Conservation (phyloP, 495 filamentous ascomycete species). For the Schizothecium vesticola region DNA sequence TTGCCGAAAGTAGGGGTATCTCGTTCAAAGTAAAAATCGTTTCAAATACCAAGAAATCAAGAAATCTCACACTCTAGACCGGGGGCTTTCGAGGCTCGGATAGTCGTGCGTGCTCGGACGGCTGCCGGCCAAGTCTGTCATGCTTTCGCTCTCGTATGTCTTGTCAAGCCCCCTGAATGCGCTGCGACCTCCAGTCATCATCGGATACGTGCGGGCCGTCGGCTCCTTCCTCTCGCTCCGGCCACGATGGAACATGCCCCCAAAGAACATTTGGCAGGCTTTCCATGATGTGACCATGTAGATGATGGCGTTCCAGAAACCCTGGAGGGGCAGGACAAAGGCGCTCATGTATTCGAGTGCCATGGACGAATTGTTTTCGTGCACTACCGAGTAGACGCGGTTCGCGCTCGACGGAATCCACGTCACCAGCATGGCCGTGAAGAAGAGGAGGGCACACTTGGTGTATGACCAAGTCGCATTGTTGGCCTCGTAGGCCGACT, state of each 20-base stretch:
- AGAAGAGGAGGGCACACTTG: conserved; percentile 83
- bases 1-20: not conserved
- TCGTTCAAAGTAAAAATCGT: not conserved
- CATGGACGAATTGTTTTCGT: conserved; percentile 48
- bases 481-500: conserved; percentile 32
- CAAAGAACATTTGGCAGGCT: conserved; percentile 36
- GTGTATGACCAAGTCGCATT: conserved; percentile 70
- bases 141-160: conserved; percentile 37
- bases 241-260: not conserved
- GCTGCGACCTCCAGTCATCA: conserved; percentile 21
- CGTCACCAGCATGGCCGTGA: conserved; percentile 71
- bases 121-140: conserved; percentile 38
- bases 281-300: conserved; percentile 62
- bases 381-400: conserved; percentile 62
- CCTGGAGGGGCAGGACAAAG: conserved; percentile 76
- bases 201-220: conserved; percentile 20
- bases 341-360: conserved; percentile 64
- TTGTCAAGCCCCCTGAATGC: conserved; percentile 21
- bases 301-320: conserved; percentile 82
- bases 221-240: conserved; percentile 18
- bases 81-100: not conserved
- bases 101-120: conserved; percentile 16
- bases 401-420: conserved; percentile 85
- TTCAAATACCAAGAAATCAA: not conserved
- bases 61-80: not conserved